A percentile compares a stretch with the other conserved stretches of the same genome.
These are phyloP conservation scores for Cytospora paraplurivora DNA, from an alignment of 2,329 filamentous ascomycete species.

Conservation along the genomic window DNA sequence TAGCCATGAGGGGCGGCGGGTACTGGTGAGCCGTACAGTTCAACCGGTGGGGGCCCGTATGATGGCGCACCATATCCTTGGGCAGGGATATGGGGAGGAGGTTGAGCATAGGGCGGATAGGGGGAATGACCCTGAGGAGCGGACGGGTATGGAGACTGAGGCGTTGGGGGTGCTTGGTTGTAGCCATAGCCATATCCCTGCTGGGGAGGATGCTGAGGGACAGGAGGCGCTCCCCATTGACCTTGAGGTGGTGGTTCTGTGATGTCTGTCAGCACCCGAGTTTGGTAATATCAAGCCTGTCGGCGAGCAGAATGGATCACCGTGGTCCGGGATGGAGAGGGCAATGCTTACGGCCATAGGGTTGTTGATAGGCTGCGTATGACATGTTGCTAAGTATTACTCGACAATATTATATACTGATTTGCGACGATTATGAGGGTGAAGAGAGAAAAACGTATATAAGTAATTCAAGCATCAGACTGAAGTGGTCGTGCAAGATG, in stretches of 20 bases:
- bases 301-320: too few species aligned
- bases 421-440: too few species aligned
- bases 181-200: conserved; percentile 30
- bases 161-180: conserved; percentile 19
- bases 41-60: conserved; percentile 33
- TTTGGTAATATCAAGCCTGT: background rate
- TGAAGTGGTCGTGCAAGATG: too few species aligned
- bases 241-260: conserved; percentile 21
- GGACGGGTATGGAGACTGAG: conserved; percentile 19
- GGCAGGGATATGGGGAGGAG: conserved; percentile 26
- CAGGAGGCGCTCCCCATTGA: conserved; percentile 12
- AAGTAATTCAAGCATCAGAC: too few species aligned
- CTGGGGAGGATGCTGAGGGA: conserved; percentile 34
- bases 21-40: conserved; percentile 28
- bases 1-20: conserved; percentile 31
- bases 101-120: conserved; percentile 6
- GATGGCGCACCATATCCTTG: conserved; percentile 36
- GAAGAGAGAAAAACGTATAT: too few species aligned
- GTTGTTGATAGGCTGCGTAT: conserved; percentile 39
- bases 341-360: conserved; percentile 40
- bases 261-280: conserved; percentile 8
- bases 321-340: background rate
- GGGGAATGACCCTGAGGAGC: conserved; percentile 11
- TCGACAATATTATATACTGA: too few species aligned
- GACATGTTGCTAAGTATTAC: conserved; percentile 35